Percentiles rank a stretch among this genome's conserved stretches.
Evolutionary conservation across 257 asterid genomes (phyloP).

Genomic region (Ophiorrhiza pumila): DNA sequence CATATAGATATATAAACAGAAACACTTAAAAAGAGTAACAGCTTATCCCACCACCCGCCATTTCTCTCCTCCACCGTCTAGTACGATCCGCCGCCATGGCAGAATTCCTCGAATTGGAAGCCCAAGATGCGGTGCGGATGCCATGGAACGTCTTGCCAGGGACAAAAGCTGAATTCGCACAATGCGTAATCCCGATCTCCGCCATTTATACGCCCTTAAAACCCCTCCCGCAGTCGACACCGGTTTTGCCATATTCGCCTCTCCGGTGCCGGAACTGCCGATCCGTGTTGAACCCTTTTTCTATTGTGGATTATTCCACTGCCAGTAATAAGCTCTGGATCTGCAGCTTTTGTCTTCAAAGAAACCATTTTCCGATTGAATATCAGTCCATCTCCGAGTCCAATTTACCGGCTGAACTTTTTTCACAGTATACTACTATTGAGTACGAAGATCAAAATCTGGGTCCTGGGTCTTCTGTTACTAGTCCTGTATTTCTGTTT

Average conservation of each 20-base stretch:
- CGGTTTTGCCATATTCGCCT: conserved; percentile 76
- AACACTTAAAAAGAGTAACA: neutral
- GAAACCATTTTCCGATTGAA: conserved; percentile 82
- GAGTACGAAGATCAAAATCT: conserved; percentile 57
- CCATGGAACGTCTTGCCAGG: conserved; percentile 99
- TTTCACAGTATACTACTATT: conserved; percentile 82
- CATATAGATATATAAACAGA: too few species aligned
- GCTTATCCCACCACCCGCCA: neutral
- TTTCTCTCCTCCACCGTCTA: conserved; percentile 11
- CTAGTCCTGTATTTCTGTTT: conserved; percentile 55
- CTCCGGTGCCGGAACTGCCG: conserved; percentile 96
- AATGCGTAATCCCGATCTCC: conserved; percentile 88
- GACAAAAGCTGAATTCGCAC: conserved; percentile 79
- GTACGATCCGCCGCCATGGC: conserved; percentile 43
- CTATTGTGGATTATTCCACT: conserved; percentile 85
- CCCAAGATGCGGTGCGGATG: conserved; percentile 87
- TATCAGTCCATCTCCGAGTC: conserved; percentile 86
- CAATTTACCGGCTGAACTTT: conserved; percentile 89
- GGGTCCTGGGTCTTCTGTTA: conserved; percentile 33
- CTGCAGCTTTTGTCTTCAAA: conserved; percentile 86
- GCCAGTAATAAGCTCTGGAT: conserved; percentile 74
- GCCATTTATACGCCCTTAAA: conserved; percentile 87
- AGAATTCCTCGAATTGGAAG: conserved; percentile 77
- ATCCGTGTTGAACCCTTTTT: conserved; percentile 87
- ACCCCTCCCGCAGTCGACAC: conserved; percentile 64